Evolutionary conservation across 1,284 basidiomycete genomes (phyloP), one percentile per base, ranked within the genome.

Genomic region (Trametes polyzona): DNA sequence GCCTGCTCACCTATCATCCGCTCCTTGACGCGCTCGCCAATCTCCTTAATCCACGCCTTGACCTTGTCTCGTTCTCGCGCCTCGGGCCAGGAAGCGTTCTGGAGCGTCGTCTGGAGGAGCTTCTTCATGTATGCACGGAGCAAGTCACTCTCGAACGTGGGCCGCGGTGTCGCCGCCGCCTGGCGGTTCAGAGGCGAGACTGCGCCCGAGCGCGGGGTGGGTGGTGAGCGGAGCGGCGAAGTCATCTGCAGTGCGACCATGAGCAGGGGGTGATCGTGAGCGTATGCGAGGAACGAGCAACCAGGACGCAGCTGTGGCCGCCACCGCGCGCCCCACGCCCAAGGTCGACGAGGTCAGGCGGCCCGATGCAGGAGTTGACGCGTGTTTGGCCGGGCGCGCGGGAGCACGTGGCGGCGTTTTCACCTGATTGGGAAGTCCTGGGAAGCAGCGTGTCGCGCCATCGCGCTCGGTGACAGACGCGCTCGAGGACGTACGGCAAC

Each of bases 51-150:
- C 87, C 88, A 90, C 9, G 71, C 77, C 71, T 84, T 88, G 16
- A 87, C 80, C 51, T 80, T 80, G 39, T 91, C 88, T 33, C 83
- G 78, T 57, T 92, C 88, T 63, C 83, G 83, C 43, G 78, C 67
- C 44, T 84, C 83, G 42, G 85, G 81, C 88, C 89, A 92, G n/a
- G 78, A 68, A 49, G 77, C 79, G 50, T 73, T 79, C 60, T 86
- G 81, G 24, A 93, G 77, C 1, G 85, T 89, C 6, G 84, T 80
- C 58, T 84, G 78, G 49, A 92, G 75, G 48, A 92, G 81, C 69
- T 87, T 88, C 78, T 89, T 92, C 73, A 90, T 88, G 73, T 93
- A 93, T 24, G 82, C 77, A 61, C 83, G 86, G 53, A 92, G 78
- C 36, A 84, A 74, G 49, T 90, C 89, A 1, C 82, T 71, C 68